Conservation (phyloP, 1,284 basidiomycete species). For the Stereum hirsutum region DNA sequence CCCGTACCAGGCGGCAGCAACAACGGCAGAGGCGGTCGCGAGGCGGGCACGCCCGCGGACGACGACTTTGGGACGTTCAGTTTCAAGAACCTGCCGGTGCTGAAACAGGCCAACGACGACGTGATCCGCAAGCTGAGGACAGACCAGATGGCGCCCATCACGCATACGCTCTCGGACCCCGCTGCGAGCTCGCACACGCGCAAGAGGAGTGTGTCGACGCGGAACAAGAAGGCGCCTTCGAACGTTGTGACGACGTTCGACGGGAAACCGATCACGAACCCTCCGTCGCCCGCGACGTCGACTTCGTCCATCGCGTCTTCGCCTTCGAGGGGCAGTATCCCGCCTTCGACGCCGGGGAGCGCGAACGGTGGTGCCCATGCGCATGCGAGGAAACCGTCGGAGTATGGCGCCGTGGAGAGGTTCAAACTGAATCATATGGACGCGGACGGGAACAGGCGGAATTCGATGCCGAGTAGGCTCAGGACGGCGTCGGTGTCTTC, state of each 20-base stretch:
- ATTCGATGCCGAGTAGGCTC: constrained; percentile 82
- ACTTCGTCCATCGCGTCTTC: constrained; percentile 91
- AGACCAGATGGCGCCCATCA: constrained; percentile 66
- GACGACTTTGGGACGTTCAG: constrained; percentile 98
- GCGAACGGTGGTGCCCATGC: constrained; percentile 30
- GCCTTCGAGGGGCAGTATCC: constrained; percentile 55
- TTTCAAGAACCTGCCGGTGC: constrained; percentile 94
- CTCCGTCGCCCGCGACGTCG: constrained; percentile 87
- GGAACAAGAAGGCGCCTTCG: constrained; percentile 73
- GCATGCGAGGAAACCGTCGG: constrained; percentile 78
- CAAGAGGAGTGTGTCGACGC: constrained; percentile 64
- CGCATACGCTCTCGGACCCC: constrained; percentile 65
- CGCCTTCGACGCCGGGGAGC: constrained; percentile 61
- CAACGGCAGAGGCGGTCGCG: too few species aligned
- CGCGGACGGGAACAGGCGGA: constrained; percentile 57
- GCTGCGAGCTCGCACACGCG: constrained; percentile 44
- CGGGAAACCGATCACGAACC: constrained; percentile 52
- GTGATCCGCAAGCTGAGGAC: constrained; percentile 92
- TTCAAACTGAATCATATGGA: constrained; percentile 79
- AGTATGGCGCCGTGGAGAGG: constrained; percentile 76
- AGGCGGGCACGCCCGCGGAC: constrained; percentile 42
- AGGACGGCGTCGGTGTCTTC: constrained; percentile 81
- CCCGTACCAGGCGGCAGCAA: constrained; percentile 38
- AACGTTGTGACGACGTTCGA: constrained; percentile 66
- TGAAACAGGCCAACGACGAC: constrained; percentile 99